Conservation (phyloP, 2,329 filamentous ascomycete genomes). For the Epichloe brachyelytri region DNA sequence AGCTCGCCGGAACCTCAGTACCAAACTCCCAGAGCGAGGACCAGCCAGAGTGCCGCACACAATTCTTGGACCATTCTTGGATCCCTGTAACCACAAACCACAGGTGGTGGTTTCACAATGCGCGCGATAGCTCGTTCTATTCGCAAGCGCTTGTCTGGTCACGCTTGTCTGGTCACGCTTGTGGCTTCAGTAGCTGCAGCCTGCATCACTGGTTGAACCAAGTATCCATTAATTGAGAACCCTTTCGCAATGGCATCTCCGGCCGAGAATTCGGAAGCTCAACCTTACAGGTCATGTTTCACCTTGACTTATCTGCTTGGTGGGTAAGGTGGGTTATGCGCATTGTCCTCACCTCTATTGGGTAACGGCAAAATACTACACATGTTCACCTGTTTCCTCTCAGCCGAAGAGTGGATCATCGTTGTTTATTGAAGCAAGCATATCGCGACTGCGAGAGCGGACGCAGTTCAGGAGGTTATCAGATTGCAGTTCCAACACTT, state of each 20-base stretch:
- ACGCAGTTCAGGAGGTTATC: neutral
- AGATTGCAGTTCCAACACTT: neutral
- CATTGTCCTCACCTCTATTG: neutral
- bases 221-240: neutral
- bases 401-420: neutral
- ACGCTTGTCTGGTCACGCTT: constrained; percentile 1
- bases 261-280: neutral
- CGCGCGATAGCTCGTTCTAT: neutral
- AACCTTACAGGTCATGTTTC: neutral
- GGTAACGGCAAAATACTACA: constrained; percentile 2
- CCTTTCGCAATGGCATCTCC: neutral
- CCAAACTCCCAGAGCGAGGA: neutral
- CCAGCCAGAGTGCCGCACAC: neutral
- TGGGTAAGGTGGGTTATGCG: too few relatives aligned
- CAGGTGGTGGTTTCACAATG: neutral
- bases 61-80: neutral
- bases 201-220: neutral
- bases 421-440: neutral
- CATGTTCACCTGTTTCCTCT: constrained; percentile 4
- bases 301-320: neutral
- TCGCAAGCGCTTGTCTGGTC: neutral
- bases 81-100: neutral
- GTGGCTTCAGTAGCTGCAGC: constrained; percentile 1
- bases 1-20: too few relatives aligned
- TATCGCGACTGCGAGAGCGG: neutral